phyloP scores from a whole-genome alignment of 345 rosid genomes.

The Brassica rapa region DNA sequence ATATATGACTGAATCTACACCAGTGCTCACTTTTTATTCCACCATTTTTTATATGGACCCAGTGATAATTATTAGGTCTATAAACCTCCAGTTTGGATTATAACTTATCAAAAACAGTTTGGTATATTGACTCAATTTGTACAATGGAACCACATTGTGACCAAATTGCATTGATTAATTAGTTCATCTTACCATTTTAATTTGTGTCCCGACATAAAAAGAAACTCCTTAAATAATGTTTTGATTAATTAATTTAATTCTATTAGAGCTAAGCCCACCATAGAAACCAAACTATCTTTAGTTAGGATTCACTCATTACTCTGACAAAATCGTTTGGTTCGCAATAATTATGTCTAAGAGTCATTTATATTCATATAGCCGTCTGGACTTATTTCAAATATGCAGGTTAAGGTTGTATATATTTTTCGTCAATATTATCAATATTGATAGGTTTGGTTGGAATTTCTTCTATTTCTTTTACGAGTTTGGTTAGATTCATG shows the following conservation, averaged over 20 bases:
- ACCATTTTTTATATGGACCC: constrained; percentile 28
- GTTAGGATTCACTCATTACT: constrained; percentile 6
- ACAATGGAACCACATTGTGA: neutral
- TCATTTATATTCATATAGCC: neutral
- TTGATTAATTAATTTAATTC: neutral
- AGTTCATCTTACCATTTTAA: neutral
- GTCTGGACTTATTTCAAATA: neutral
- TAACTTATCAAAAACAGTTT: constrained; percentile 31
- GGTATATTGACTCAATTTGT: constrained; percentile 3
- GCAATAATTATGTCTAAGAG: constrained; percentile 8
- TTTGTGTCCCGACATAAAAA: neutral
- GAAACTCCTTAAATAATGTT: neutral
- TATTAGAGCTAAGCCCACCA: constrained; percentile 3
- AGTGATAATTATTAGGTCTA: constrained; percentile 11
- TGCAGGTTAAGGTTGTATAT: neutral
- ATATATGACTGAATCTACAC: neutral
- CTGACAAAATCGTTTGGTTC: neutral
- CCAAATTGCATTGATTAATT: neutral
- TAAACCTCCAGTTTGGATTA: constrained; percentile 14
- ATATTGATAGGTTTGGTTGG: constrained; percentile 31
- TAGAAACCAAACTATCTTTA: neutral
- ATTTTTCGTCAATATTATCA: neutral
- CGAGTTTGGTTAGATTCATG: constrained; percentile 28
- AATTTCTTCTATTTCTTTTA: neutral
- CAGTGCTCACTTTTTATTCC: constrained; percentile 19